Base-by-base conservation (phyloP, 495 filamentous ascomycete species). In the Xylaria longipes region DNA sequence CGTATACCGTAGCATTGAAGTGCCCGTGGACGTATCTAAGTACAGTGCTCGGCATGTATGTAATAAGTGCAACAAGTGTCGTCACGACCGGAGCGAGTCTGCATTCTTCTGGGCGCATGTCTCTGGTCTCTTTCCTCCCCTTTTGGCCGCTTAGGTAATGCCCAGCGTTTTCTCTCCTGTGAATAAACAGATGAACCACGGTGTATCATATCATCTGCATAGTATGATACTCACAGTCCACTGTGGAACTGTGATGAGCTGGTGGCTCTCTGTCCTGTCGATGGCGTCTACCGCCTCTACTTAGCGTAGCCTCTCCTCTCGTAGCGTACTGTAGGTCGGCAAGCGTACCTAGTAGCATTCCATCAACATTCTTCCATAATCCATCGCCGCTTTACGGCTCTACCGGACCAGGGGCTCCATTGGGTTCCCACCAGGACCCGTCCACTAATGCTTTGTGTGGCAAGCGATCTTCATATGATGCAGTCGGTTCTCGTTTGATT, bases 401-500 rank as follows among this genome's bases (percentile, higher is more conserved):
- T 62, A 14, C 41, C 66, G 66, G 54, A 69, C 52, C 25, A 46
- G 66, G 54, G 48, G 33, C 46, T 25, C 65, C 62, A 65, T 65
- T 33, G 17, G 62, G 31, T 43, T 50, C 17, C 46, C 33, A 54
- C 33, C 9, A 37, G 15, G 29, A 39, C 63, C 63, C 63, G 41
- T 52, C 31, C 63, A 52, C 63, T 66, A 29, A 11, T 39, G 20
- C 65, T 29, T 22, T 54, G 46, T 72, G 69, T 67, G 63, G 76
- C 63, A 75, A 61, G 43, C 75, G 71, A 73, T 71, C 72, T 67
- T 77, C 72, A 65, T 63, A 66, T 66, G 73, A 65, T 64, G 70
- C 70, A 70, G 72, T 63, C 61, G 45, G 35, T 29, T 14, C 35
- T 70, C 50, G 58, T 72, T 35, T 80, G 74, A 80, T 80, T 80